A percentile compares a stretch with the other conserved stretches of the same genome.
phyloP scores from a whole-genome alignment of 2,329 filamentous ascomycete genomes.

The Rhinocladiella mackenziei region DNA sequence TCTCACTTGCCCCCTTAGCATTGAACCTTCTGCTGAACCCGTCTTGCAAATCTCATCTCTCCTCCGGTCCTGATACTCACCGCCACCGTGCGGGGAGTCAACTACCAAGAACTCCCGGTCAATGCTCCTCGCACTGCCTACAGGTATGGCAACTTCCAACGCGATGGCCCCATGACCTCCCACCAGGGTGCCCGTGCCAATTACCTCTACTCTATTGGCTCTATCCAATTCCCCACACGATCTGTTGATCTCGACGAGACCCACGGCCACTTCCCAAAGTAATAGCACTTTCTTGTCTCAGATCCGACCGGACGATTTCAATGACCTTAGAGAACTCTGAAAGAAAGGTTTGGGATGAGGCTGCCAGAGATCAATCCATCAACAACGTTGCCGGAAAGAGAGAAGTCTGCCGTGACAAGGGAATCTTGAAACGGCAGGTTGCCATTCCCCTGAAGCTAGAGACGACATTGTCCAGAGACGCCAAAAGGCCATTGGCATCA shows the following conservation, averaged over 20 bases:
- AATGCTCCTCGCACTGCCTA: constrained; percentile 51
- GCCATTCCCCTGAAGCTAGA: constrained; percentile 62
- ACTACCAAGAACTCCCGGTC: constrained; percentile 63
- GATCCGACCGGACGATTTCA: constrained; percentile 50
- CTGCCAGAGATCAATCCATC: constrained; percentile 56
- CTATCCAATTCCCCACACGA: constrained; percentile 47
- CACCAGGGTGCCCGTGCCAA: constrained; percentile 56
- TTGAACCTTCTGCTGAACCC: constrained; percentile 66
- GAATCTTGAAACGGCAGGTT: constrained; percentile 62
- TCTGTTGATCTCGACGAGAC: constrained; percentile 47
- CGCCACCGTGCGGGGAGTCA: constrained; percentile 60
- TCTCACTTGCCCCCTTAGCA: constrained; percentile 63
- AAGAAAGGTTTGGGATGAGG: constrained; percentile 59
- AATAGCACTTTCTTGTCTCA: constrained; percentile 50
- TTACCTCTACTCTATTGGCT: constrained; percentile 53
- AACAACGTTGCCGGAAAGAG: constrained; percentile 60
- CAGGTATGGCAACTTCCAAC: constrained; percentile 62
- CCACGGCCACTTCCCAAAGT: constrained; percentile 49
- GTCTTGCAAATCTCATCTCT: constrained; percentile 66
- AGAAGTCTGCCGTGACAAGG: constrained; percentile 54
- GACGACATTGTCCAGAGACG: constrained; percentile 55
- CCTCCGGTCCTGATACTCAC: constrained; percentile 67
- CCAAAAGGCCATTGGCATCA: constrained; percentile 60
- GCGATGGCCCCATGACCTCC: constrained; percentile 67
- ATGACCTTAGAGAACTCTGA: constrained; percentile 56